phyloP scores from a whole-genome alignment of 2,329 filamentous ascomycete species.

The Diaporthe sp. region DNA sequence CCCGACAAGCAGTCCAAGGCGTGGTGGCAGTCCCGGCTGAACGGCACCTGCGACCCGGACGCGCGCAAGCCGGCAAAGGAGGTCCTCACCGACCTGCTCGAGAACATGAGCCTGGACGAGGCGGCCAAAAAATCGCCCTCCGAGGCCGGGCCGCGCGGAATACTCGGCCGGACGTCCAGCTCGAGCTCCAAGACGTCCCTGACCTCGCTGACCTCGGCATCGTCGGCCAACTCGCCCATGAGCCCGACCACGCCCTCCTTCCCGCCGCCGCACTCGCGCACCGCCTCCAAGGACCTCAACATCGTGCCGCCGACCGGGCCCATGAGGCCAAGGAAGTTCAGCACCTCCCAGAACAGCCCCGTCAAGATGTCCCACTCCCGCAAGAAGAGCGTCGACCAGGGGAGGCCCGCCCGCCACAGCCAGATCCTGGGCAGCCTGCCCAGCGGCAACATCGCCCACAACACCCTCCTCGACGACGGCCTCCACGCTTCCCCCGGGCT shows the following conservation, averaged over 20 bases:
- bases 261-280: conserved; percentile 31
- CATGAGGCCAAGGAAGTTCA: conserved; percentile 39
- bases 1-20: conserved; percentile 40
- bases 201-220: conserved; percentile 33
- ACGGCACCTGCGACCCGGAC: conserved; percentile 39
- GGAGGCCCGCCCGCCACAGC: conserved; percentile 37
- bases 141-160: conserved; percentile 5
- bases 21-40: conserved; percentile 41
- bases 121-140: conserved; percentile 30
- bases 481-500: conserved; percentile 32
- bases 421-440: conserved; percentile 41
- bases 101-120: conserved; percentile 41
- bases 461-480: conserved; percentile 29
- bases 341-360: conserved; percentile 41
- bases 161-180: conserved; percentile 35
- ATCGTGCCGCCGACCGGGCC: not conserved
- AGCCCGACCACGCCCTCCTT: conserved; percentile 30
- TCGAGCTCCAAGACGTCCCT: conserved; percentile 40
- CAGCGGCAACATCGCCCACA: conserved; percentile 32
- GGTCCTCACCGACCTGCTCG: conserved; percentile 39
- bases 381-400: conserved; percentile 38
- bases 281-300: conserved; percentile 33
- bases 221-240: conserved; percentile 35
- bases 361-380: conserved; percentile 36
- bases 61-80: conserved; percentile 40